Evolutionary conservation across 805 yeast genomes (phyloP), one percentile per base, ranked within the genome.

Genomic region (Starmera pachycereana): DNA sequence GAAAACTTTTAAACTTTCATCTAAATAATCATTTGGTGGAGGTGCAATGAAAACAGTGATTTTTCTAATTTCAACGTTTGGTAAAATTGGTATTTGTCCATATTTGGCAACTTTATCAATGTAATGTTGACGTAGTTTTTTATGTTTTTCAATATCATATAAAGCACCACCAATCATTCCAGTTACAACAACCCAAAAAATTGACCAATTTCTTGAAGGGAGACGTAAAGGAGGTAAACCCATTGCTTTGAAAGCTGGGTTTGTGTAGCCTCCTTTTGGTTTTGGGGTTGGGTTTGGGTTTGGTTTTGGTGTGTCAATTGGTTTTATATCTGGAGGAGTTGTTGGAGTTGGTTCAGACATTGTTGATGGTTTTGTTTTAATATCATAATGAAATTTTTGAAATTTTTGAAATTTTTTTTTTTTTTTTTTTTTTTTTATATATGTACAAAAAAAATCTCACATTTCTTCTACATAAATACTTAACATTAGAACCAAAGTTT

Each of bases 191-290:
- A 79, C 56, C 84, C 95, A 82, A 61, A 92, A 92, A 31, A 88
- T 84, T 66, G 75, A 61, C 98, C 97, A 90, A 63, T 90, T 92
- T 46, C 96, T 69, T 1, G 95, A 81, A 0, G 98, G 98, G 12
- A 92, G 63, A 32, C 81, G 72, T 18, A 88, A 50, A 12, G 80
- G 62, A 5, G 87, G 85, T 37, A 90, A 72, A 0, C 97, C 97
- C 84, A 90, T 74, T 53, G 86, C 81, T 46, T 74, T 63, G 36
- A 89, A 71, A 2, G 94, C 95, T 2, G 96, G 95, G 53, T 88
- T 81, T 9, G 74, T 57, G 66, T 69, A 76, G 8, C 70, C 72
- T 44, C 69, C 31, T 27, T 19, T 36, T 12, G 32, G 34, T 19
- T 28, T 31, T 22, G 27, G 27, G 3, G 3, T 16, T 16, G 4